phyloP scores from a whole-genome alignment of 345 rosid genomes.

The Ceriops decandra region DNA sequence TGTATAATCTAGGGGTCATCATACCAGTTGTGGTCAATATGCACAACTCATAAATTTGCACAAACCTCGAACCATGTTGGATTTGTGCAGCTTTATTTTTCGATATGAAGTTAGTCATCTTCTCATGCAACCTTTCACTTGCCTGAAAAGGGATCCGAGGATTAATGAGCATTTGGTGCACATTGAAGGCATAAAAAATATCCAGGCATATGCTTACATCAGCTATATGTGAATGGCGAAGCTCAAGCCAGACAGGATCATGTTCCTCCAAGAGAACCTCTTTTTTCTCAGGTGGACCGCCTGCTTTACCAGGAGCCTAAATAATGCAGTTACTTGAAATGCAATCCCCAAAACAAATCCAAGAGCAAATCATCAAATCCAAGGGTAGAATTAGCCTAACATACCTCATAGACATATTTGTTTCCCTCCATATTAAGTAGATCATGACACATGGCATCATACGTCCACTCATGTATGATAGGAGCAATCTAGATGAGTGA shows the following conservation, averaged over 20 bases:
- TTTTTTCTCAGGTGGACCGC: constrained; percentile 81
- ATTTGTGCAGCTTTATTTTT: constrained; percentile 99
- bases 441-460: constrained; percentile 99
- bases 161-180: constrained; percentile 24
- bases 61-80: constrained; percentile 88
- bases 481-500: constrained; percentile 78
- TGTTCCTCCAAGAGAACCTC: constrained; percentile 99
- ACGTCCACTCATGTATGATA: constrained; percentile 98
- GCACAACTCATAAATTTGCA: constrained; percentile 11
- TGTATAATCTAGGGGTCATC: too few species aligned
- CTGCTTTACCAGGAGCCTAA: constrained; percentile 79
- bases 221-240: constrained; percentile 96
- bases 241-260: constrained; percentile 98
- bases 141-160: constrained; percentile 57
- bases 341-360: constrained; percentile 28
- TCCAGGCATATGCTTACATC: constrained; percentile 53
- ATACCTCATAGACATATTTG: constrained; percentile 93
- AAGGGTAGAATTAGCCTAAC: constrained; percentile 20
- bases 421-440: constrained; percentile 91
- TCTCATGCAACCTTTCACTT: constrained; percentile 84
- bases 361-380: constrained; percentile 13
- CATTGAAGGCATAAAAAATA: constrained; percentile 8
- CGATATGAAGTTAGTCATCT: constrained; percentile 87
- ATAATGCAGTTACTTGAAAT: constrained; percentile 30
- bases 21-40: too few species aligned